phyloP scores from a whole-genome alignment of 176 grass and related monocot species.

The Alloteropsis semialata region DNA sequence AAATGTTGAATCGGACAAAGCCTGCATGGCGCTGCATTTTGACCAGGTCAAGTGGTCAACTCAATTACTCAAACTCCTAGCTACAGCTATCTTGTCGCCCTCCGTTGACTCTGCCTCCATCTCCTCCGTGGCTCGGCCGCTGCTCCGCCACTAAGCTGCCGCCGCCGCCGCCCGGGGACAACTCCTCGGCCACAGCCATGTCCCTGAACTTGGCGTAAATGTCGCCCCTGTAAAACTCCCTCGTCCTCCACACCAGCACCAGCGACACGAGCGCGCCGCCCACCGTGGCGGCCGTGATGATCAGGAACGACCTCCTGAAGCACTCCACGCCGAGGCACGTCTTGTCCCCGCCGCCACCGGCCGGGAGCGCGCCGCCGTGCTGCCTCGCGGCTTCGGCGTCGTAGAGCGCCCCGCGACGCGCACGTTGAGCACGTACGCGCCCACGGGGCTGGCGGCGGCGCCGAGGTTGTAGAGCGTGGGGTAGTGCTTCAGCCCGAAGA shows the following conservation, averaged over 20 bases:
- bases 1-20: too few relatives aligned
- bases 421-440: too few relatives aligned
- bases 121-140: neutral
- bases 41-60: too few relatives aligned
- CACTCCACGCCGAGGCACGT: neutral
- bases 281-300: conserved; percentile 1
- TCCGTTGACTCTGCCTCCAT: neutral
- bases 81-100: neutral
- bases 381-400: too few relatives aligned
- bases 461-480: too few relatives aligned
- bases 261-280: conserved; percentile 17
- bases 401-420: too few relatives aligned
- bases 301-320: conserved; percentile 19
- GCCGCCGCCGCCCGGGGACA: too few relatives aligned
- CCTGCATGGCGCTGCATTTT: too few relatives aligned
- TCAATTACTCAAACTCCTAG: neutral
- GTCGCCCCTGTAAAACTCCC: neutral
- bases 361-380: neutral
- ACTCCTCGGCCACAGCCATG: neutral
- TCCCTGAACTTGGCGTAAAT: conserved; percentile 4
- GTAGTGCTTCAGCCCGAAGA: neutral
- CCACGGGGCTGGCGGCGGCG: too few relatives aligned
- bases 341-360: neutral
- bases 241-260: conserved; percentile 21
- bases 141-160: neutral